These are phyloP conservation scores for Epicoccum nigrum DNA, from an alignment of 2,329 filamentous ascomycete genomes.

Conservation along the genomic window DNA sequence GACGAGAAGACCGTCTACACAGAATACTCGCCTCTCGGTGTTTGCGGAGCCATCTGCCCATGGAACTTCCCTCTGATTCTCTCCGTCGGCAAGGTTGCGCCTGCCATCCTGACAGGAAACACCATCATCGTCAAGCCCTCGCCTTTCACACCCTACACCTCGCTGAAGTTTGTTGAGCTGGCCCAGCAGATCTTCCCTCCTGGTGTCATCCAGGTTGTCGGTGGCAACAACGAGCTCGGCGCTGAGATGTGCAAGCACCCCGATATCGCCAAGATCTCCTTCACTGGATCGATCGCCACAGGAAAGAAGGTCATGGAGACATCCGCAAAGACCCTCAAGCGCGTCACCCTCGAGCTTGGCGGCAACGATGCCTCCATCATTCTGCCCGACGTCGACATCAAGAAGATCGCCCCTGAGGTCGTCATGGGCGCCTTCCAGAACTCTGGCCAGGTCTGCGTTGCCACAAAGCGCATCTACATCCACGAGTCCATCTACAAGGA, in stretches of 20 bases:
- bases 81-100: constrained; percentile 60
- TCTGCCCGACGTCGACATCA: constrained; percentile 63
- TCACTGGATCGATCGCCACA: constrained; percentile 66
- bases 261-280: constrained; percentile 66
- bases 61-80: constrained; percentile 63
- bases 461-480: constrained; percentile 47
- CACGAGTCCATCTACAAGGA: constrained; percentile 48
- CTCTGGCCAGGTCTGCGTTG: constrained; percentile 58
- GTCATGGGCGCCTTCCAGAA: constrained; percentile 62
- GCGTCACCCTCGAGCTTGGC: constrained; percentile 66
- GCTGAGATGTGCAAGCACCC: constrained; percentile 65
- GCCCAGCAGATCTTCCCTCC: constrained; percentile 64
- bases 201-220: constrained; percentile 67
- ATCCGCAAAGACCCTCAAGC: constrained; percentile 64
- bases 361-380: constrained; percentile 69
- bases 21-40: constrained; percentile 55
- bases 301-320: constrained; percentile 67
- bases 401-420: constrained; percentile 56
- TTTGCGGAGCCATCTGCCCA: constrained; percentile 49
- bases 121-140: constrained; percentile 64
- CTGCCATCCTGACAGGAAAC: constrained; percentile 64
- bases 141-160: constrained; percentile 62
- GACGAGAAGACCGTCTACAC: constrained; percentile 56
- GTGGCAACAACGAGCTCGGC: constrained; percentile 66
- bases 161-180: constrained; percentile 66